Evolutionary conservation across 371 early-diverging fungal genomes (phyloP).

Genomic region (Mortierella sp.): DNA sequence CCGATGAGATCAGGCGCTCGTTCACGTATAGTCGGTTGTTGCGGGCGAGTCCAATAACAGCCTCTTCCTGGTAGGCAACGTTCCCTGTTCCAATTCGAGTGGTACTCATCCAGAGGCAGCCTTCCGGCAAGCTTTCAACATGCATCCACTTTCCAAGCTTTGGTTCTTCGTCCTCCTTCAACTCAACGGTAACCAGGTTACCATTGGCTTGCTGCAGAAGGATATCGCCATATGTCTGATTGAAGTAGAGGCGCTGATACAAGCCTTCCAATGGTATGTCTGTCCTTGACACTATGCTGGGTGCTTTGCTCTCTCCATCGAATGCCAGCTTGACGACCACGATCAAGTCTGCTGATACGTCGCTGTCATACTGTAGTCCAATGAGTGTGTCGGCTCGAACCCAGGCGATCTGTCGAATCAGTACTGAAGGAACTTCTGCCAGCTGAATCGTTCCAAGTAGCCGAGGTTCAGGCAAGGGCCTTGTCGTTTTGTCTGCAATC

Average conservation of each 20-base stretch:
- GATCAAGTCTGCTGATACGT: slow-evolving; percentile 32
- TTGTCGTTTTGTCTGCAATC: slow-evolving; percentile 28
- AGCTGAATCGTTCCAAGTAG: slow-evolving; percentile 39
- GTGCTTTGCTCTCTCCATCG: slow-evolving; percentile 36
- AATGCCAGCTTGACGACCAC: slow-evolving; percentile 36
- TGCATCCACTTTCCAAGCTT: slow-evolving; percentile 30
- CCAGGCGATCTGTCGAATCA: slow-evolving; percentile 52
- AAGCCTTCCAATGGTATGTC: slow-evolving; percentile 31
- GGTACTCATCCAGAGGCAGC: slow-evolving; percentile 77
- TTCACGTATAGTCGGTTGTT: slow-evolving; percentile 87
- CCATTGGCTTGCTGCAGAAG: slow-evolving; percentile 46
- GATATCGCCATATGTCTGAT: slow-evolving; percentile 47
- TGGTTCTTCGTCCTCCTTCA: slow-evolving; percentile 28
- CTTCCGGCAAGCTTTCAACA: slow-evolving; percentile 58
- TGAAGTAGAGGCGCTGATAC: slow-evolving; percentile 49
- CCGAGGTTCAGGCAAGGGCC: slow-evolving; percentile 49
- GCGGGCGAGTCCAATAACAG: slow-evolving; percentile 79
- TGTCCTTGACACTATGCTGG: slow-evolving; percentile 23
- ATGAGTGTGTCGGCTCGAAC: slow-evolving; percentile 28
- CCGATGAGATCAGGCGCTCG: slow-evolving; percentile 71
- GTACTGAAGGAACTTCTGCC: slow-evolving; percentile 29
- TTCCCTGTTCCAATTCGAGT: slow-evolving; percentile 59
- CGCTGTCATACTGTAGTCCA: slow-evolving; percentile 47
- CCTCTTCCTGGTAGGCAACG: slow-evolving; percentile 56
- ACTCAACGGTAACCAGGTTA: slow-evolving; percentile 17